phyloP scores from a whole-genome alignment of 352 stramenopile genomes.

The Phytophthora hybrid region DNA sequence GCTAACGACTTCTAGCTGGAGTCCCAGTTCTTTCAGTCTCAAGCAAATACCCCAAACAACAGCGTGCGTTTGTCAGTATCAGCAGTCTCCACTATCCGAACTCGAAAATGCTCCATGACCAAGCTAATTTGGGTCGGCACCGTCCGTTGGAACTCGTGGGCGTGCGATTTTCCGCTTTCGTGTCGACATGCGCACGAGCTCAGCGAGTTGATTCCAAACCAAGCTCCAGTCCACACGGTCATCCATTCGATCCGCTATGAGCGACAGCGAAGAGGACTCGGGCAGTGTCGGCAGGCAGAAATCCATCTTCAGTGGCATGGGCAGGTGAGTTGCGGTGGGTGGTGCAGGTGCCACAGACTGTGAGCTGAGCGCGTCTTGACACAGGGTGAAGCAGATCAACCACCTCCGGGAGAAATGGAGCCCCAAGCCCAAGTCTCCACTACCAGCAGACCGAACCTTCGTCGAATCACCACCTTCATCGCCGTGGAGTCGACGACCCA shows the following conservation, averaged over 20 bases:
- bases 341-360: not conserved
- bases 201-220: constrained; percentile 20
- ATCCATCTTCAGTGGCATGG: constrained; percentile 64
- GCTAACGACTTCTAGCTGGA: too few species aligned
- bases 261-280: constrained; percentile 52
- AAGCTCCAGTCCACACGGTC: not conserved
- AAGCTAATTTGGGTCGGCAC: constrained; percentile 30
- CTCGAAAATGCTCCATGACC: not conserved
- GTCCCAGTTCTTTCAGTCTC: too few species aligned
- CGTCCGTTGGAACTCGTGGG: constrained; percentile 4
- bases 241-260: constrained; percentile 36
- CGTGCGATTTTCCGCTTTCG: not conserved
- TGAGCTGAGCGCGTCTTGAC: not conserved
- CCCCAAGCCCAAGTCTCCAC: constrained; percentile 31
- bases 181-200: constrained; percentile 21
- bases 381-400: constrained; percentile 62
- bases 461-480: constrained; percentile 30
- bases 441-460: constrained; percentile 23
- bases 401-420: constrained; percentile 65
- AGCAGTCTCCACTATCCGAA: not conserved
- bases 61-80: too few species aligned
- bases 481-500: constrained; percentile 19
- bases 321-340: constrained; percentile 21
- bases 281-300: constrained; percentile 41
- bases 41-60: too few species aligned